Evolutionary conservation across 169 alveolate species (phyloP).

Genomic region (Plasmodium chabaudi): DNA sequence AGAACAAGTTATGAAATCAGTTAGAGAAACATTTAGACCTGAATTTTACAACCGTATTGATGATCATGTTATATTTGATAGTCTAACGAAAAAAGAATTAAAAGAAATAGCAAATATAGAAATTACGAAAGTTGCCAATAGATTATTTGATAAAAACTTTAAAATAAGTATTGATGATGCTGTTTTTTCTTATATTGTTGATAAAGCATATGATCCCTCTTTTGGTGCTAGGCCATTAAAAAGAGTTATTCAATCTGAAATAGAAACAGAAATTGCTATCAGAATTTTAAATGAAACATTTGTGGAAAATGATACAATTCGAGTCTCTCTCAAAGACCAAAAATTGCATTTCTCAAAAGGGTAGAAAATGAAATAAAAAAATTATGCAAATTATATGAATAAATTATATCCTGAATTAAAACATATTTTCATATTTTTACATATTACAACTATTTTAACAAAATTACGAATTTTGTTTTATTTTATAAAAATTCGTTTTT

Average conservation of each 20-base stretch:
- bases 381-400: no score
- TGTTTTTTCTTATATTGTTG: constrained; percentile 88
- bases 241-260: constrained; percentile 89
- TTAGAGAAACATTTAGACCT: constrained; percentile 87
- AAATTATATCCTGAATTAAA: no score
- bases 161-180: constrained; percentile 88
- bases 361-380: not conserved
- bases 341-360: constrained; percentile 56
- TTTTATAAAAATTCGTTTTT: no score
- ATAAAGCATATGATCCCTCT: constrained; percentile 90
- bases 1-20: constrained; percentile 85
- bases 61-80: constrained; percentile 88
- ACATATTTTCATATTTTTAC: no score
- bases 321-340: constrained; percentile 70
- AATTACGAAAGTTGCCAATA: constrained; percentile 85
- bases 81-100: constrained; percentile 86
- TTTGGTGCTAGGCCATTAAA: constrained; percentile 91
- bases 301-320: constrained; percentile 82
- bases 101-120: constrained; percentile 88
- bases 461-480: no score
- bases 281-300: constrained; percentile 84
- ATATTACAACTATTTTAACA: no score
- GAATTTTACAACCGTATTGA: constrained; percentile 91
- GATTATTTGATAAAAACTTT: constrained; percentile 87
- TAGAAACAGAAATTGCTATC: constrained; percentile 89